A percentile compares a stretch with the other conserved stretches of the same genome.
Conservation (phyloP, 2,329 filamentous ascomycete species). For the Colletotrichum sp. region DNA sequence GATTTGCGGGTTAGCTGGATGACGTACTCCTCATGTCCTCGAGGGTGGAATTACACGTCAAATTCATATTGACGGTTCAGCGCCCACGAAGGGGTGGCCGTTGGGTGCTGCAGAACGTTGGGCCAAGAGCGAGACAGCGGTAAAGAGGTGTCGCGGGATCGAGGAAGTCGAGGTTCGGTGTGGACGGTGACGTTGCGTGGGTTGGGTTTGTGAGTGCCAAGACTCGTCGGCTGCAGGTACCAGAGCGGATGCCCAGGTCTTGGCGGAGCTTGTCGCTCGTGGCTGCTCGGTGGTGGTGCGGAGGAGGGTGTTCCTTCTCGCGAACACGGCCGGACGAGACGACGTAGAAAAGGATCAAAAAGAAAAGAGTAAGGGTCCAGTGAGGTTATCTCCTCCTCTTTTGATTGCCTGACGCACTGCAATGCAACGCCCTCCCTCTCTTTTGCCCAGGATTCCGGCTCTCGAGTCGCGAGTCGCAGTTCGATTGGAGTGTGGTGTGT, state of each 20-base stretch:
- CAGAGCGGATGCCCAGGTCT: conserved; percentile 12
- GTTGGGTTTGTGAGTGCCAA: conserved; percentile 7
- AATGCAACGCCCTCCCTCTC: background rate
- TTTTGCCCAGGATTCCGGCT: background rate
- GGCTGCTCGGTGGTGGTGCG: background rate
- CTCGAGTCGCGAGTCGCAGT: background rate
- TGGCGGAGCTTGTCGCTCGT: conserved; percentile 15
- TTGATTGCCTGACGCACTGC: background rate
- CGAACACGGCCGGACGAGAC: background rate
- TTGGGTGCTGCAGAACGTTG: background rate
- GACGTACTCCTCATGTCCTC: conserved; percentile 47
- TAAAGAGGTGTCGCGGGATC: background rate
- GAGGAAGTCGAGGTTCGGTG: background rate
- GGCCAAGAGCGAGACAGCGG: background rate
- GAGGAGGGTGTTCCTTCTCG: background rate
- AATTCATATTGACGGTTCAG: conserved; percentile 31
- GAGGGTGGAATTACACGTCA: conserved; percentile 48
- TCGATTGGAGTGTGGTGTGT: background rate
- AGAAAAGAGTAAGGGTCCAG: background rate
- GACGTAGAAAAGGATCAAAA: background rate
- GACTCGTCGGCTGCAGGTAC: conserved; percentile 14
- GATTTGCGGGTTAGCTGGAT: background rate
- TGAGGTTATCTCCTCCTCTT: background rate
- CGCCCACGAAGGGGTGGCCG: background rate
- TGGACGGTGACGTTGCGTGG: background rate